These are phyloP conservation scores for Yamagishiella unicocca DNA, from an alignment of 139 green algal species.

Conservation along the genomic window DNA sequence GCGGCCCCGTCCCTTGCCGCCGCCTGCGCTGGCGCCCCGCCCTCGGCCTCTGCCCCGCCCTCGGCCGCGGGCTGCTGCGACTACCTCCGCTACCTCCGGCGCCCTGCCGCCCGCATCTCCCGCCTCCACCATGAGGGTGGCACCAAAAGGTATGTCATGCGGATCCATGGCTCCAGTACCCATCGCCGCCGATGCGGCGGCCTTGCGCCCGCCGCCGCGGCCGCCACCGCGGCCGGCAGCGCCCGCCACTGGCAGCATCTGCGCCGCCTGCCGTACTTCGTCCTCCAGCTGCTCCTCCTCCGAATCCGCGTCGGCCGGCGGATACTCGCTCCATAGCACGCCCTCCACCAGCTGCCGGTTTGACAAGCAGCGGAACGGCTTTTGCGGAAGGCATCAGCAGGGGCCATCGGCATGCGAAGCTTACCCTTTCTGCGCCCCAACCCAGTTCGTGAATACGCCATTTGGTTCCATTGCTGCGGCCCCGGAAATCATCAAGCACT, in stretches of 20 bases:
- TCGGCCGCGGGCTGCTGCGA: background rate
- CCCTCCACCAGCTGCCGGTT: constrained; percentile 7
- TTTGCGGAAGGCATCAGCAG: too few relatives aligned
- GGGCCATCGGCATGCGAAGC: too few relatives aligned
- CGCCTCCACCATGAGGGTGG: background rate
- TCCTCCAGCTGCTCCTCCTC: constrained; percentile 43
- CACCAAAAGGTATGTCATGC: constrained; percentile 27
- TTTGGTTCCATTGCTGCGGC: too few relatives aligned
- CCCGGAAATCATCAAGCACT: too few relatives aligned
- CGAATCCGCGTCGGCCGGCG: constrained; percentile 36
- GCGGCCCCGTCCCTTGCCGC: background rate
- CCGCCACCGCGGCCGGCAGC: background rate
- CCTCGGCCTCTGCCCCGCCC: constrained; percentile 2
- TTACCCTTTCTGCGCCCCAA: too few relatives aligned
- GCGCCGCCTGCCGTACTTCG: background rate
- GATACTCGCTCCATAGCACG: constrained; percentile 46
- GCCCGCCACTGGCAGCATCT: background rate
- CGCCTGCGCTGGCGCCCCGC: too few relatives aligned
- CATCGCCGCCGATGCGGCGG: background rate
- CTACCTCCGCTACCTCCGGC: background rate
- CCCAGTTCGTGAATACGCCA: too few relatives aligned
- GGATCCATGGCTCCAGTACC: background rate
- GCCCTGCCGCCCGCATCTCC: background rate
- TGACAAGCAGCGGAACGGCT: too few relatives aligned
- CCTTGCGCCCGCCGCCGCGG: background rate